Conservation (phyloP, 805 yeast genomes). For the Teunomyces funiuensis region DNA sequence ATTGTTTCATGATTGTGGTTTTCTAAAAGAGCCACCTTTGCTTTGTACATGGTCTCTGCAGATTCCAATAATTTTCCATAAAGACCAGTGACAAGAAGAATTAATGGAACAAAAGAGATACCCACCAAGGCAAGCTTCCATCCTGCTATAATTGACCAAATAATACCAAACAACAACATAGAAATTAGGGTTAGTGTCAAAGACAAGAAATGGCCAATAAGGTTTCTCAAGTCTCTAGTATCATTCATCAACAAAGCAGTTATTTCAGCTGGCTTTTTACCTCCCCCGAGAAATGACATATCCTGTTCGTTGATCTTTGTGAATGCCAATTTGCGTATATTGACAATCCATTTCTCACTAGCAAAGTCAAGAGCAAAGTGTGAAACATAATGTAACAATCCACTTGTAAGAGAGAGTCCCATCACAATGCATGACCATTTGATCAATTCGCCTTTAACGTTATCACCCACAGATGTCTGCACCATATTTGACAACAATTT, state of each 20-base stretch:
- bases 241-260: constrained; percentile 77
- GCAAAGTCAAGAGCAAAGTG: constrained; percentile 51
- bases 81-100: constrained; percentile 48
- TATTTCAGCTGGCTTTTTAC: constrained; percentile 48
- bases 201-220: constrained; percentile 63
- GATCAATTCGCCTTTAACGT: constrained; percentile 32
- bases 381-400: constrained; percentile 52
- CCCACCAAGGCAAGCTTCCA: constrained; percentile 90
- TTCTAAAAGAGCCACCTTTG: constrained; percentile 54
- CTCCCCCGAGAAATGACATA: constrained; percentile 49
- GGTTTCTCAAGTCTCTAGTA: constrained; percentile 67
- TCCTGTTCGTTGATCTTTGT: constrained; percentile 50
- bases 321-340: constrained; percentile 52
- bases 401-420: constrained; percentile 62
- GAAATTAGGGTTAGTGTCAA: constrained; percentile 52
- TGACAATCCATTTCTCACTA: constrained; percentile 67
- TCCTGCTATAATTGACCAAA: constrained; percentile 78
- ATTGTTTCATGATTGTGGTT: constrained; percentile 52
- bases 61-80: constrained; percentile 53
- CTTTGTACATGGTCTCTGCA: constrained; percentile 62
- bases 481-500: constrained; percentile 65
- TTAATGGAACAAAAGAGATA: constrained; percentile 68
- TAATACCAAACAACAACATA: constrained; percentile 57
- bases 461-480: constrained; percentile 37
- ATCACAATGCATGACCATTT: constrained; percentile 73